Base-by-base conservation (phyloP, 1,284 basidiomycete genomes). In the Violaceomyces palustris region DNA sequence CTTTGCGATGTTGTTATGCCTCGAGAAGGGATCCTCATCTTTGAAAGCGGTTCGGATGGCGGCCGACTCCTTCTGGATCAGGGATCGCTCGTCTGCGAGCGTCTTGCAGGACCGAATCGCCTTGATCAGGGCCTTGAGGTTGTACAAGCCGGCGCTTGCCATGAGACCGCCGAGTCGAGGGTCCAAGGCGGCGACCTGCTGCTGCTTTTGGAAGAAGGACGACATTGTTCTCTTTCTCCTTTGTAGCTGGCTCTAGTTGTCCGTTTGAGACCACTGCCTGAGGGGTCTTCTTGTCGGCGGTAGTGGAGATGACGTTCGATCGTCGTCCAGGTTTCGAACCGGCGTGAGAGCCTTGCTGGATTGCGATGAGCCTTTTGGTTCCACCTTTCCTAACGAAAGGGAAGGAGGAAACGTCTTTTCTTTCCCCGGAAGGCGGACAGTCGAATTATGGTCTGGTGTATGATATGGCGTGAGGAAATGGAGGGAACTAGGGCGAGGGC, bases 51-150 rank as follows among this genome's bases (percentile, higher is more conserved):
- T 93, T 48, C 94, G 83, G 66, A 99, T 96, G 17, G 92, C 89
- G 6, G 94, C 94, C 1, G 89, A 93, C 78, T 99, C 94, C 75
- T 97, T 93, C 74, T 96, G 89, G 69, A 99, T 96, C 63, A 98
- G 84, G 35, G 87, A 83, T 42, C 94, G 87, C 77, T 99, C 94
- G 79, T 99, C 94, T 54, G 94, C 94, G 38, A 97, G 84, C 38
- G 94, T 99, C 88, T 98, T 77, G 50, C 75, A 76, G 1, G 75
- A 71, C 25, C 76, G 63, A 72, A 51, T 71, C 35, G 72, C 74
- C 53, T 76, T 76, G 60, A 76, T 76, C 18, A 76, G 58, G 25
- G 75, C 67, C 47, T 74, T 73, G 39, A 76, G 64, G 42, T 73
- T 74, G 54, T 73, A 72, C 4, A 73, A 54, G 23, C 70, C 70